phyloP scores from a whole-genome alignment of 192 early-diverging fungal species.

The Coemansia sp. region DNA sequence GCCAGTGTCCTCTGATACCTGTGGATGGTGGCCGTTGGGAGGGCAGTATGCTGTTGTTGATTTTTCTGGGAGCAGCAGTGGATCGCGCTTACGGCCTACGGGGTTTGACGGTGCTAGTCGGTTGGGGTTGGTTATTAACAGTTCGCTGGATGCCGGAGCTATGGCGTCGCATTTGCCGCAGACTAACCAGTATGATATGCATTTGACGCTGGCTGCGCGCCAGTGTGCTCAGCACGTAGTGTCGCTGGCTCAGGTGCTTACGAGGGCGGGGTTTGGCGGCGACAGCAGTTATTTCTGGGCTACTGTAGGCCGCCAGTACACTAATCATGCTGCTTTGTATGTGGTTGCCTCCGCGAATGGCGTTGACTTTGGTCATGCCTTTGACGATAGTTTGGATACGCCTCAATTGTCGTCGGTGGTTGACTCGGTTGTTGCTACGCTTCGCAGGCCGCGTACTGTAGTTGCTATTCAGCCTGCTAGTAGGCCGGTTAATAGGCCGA shows the following conservation, averaged over 20 bases:
- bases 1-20: not conserved
- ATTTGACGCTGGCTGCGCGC: slow-evolving; percentile 37
- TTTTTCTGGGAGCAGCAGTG: slow-evolving; percentile 9
- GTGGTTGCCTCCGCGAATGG: slow-evolving; percentile 17
- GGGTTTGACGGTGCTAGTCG: not conserved
- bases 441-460: slow-evolving; percentile 18
- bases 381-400: not conserved
- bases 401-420: not conserved
- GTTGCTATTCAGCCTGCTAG: not conserved
- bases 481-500: not conserved
- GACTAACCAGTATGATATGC: slow-evolving; percentile 24
- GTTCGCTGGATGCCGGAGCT: slow-evolving; percentile 21
- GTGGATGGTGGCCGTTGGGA: slow-evolving; percentile 51
- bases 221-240: slow-evolving; percentile 39
- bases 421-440: slow-evolving; percentile 17
- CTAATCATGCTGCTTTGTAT: slow-evolving; percentile 21
- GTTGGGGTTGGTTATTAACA: slow-evolving; percentile 30
- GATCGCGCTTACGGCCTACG: not conserved
- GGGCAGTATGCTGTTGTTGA: slow-evolving; percentile 38
- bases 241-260: slow-evolving; percentile 22
- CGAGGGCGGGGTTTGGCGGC: slow-evolving; percentile 30
- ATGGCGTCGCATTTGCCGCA: slow-evolving; percentile 22
- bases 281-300: slow-evolving; percentile 46
- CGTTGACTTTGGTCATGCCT: slow-evolving; percentile 25
- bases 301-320: slow-evolving; percentile 21